Base-by-base conservation (phyloP, 306 rosid species). In the Quercus mongolica region DNA sequence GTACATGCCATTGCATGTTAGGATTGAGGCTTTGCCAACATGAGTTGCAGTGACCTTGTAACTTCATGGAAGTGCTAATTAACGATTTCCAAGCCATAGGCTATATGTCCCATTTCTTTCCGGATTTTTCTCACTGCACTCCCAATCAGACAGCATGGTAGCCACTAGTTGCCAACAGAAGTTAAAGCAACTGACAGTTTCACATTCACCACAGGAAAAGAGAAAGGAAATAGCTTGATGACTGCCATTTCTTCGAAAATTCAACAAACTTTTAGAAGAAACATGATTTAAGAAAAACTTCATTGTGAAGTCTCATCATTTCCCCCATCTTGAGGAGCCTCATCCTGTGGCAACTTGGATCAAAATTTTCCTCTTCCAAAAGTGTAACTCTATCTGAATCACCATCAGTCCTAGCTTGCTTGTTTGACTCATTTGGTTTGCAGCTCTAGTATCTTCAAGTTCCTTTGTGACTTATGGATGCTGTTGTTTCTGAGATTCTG, bases 301-400 rank as follows among this genome's bases (percentile, higher is more conserved):
- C 44, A 73, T 56, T 80, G 71, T 61, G 89, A 74, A 25, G 82
- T 73, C 74, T 84, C 78, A 54, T 80, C 71, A 6, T 77, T 68
- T 59, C 79, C 83, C 73, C 67, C 90, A 63, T 61, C 83, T 20
- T 78, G 84, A n/a, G 80, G 76, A 68, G 86, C 87, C 81, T 86
- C 89, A 65, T 84, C 89, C 72, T 77, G 90, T 56, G 79, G 83
- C 83, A 77, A 73, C 81, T 17, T 81, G 17, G 88, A 80, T 80
- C 90, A 33, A 86, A 46, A 69, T 49, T 90, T 73, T 84, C 85
- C 64, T 82, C 91, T 79, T 79, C 87, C 20, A 84, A 46, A 74
- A 58, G 76, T 44, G 88, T 79, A 25, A 41, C 90, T 78, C 54
- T 77, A 71, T 80, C 80, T 23, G 91, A 73, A 55, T 58, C 81